These are phyloP conservation scores for Ascochyta lentis DNA, from an alignment of 2,329 filamentous ascomycete genomes.

Conservation along the genomic window DNA sequence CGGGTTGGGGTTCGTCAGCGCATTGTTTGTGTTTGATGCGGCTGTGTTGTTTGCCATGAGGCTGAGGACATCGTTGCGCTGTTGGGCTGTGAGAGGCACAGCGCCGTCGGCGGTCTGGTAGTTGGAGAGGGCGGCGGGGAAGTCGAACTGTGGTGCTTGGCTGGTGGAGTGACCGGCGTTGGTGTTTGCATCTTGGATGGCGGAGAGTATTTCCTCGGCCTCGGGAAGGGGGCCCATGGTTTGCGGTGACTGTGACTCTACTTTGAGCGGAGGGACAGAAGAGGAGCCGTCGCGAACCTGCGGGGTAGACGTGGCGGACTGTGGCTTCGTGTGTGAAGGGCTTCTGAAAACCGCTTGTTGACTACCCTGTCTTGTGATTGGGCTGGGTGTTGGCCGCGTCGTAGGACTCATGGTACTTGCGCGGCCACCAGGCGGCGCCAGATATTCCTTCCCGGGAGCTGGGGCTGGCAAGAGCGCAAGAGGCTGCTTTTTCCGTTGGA, in stretches of 20 bases:
- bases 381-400: constrained; percentile 34
- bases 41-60: constrained; percentile 57
- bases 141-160: constrained; percentile 52
- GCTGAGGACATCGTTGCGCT: constrained; percentile 56
- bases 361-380: constrained; percentile 29
- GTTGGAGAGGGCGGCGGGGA: constrained; percentile 55
- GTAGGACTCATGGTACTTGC: constrained; percentile 43
- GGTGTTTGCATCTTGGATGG: constrained; percentile 56
- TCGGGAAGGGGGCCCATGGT: constrained; percentile 45
- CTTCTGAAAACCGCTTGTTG: constrained; percentile 35
- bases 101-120: constrained; percentile 56
- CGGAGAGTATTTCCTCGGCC: constrained; percentile 58
- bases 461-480: constrained; percentile 48
- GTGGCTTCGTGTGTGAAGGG: constrained; percentile 24
- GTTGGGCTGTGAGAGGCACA: constrained; percentile 55
- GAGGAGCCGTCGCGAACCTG: constrained; percentile 19
- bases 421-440: constrained; percentile 30
- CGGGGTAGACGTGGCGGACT: constrained; percentile 17
- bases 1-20: constrained; percentile 61
- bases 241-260: constrained; percentile 50
- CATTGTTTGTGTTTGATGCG: constrained; percentile 58
- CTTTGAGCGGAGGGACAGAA: constrained; percentile 47
- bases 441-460: constrained; percentile 36
- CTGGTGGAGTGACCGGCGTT: constrained; percentile 39
- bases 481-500: constrained; percentile 48